phyloP scores from a whole-genome alignment of 1,284 basidiomycete species.

The Pascua guehoae region DNA sequence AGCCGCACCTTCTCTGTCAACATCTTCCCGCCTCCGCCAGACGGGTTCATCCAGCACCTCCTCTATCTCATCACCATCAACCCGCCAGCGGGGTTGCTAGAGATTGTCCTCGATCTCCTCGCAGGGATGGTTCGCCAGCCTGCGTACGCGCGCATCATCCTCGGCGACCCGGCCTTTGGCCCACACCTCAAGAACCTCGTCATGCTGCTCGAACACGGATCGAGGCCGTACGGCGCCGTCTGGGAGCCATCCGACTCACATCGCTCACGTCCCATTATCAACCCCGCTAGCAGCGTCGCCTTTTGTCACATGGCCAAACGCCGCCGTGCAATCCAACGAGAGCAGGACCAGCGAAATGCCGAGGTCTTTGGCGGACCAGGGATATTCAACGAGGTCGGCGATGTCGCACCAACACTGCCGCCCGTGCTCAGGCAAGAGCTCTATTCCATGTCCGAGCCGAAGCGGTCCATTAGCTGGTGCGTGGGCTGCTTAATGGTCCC shows the following conservation, averaged over 20 bases:
- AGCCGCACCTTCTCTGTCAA: conserved; percentile 26
- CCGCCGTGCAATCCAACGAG: conserved; percentile 28
- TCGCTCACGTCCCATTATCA: conserved; percentile 23
- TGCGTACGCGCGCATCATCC: conserved; percentile 27
- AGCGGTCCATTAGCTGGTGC: conserved; percentile 41
- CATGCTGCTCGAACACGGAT: conserved; percentile 28
- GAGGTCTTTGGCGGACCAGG: conserved; percentile 25
- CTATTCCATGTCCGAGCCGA: conserved; percentile 38
- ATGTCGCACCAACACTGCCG: conserved; percentile 27
- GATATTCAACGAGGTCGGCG: conserved; percentile 30
- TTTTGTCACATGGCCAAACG: conserved; percentile 25
- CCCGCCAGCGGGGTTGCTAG: conserved; percentile 28
- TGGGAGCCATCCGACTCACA: conserved; percentile 19
- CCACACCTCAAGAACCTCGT: conserved; percentile 34
- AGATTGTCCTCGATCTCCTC: conserved; percentile 38
- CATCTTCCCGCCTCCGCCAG: conserved; percentile 22
- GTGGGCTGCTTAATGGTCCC: conserved; percentile 22
- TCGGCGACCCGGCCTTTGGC: conserved; percentile 24
- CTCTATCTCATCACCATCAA: conserved; percentile 30
- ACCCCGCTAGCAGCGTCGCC: conserved; percentile 31
- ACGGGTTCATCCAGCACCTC: conserved; percentile 32
- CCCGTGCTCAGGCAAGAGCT: conserved; percentile 27
- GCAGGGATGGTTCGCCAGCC: conserved; percentile 30
- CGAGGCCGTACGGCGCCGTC: conserved; percentile 8
- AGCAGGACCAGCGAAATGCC: conserved; percentile 31